Evolutionary conservation across 345 rosid genomes (phyloP).

Genomic region (Fremontodendron californicum): DNA sequence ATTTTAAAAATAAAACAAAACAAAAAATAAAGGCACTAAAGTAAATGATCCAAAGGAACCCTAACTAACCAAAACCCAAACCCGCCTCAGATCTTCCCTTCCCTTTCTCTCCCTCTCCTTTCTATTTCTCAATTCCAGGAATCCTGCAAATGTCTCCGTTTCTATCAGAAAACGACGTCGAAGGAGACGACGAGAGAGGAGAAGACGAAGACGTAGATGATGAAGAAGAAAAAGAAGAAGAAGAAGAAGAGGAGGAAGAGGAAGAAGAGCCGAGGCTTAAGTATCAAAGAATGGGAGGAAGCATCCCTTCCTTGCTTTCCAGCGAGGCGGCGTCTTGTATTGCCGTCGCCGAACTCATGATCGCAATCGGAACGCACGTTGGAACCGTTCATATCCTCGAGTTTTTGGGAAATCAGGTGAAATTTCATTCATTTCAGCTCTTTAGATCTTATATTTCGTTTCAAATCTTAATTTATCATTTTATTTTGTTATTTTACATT

Average conservation of each 20-base stretch:
- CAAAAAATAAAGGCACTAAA: too few relatives aligned
- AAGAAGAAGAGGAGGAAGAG: constrained; percentile 58
- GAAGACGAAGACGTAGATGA: constrained; percentile 55
- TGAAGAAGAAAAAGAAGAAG: constrained; percentile 57
- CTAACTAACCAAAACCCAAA: background rate
- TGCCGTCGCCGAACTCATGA: constrained; percentile 92
- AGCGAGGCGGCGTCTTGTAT: constrained; percentile 92
- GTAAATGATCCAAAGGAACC: too few relatives aligned
- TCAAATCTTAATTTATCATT: background rate
- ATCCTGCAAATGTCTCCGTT: constrained; percentile 56
- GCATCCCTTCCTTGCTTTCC: constrained; percentile 76
- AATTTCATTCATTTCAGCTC: background rate
- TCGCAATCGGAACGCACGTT: constrained; percentile 89
- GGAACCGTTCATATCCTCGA: constrained; percentile 93
- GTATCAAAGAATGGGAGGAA: constrained; percentile 97
- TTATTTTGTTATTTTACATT: background rate
- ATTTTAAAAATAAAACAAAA: too few relatives aligned
- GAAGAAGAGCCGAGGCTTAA: constrained; percentile 94
- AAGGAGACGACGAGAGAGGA: constrained; percentile 84
- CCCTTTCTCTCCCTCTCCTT: background rate
- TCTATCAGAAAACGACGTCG: constrained; percentile 86
- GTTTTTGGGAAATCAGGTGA: constrained; percentile 91
- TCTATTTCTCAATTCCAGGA: background rate
- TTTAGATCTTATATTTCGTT: background rate
- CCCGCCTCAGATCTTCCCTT: background rate